Conservation (phyloP, 139 green algal genomes). For the Pycnococcus provasolii region DNA sequence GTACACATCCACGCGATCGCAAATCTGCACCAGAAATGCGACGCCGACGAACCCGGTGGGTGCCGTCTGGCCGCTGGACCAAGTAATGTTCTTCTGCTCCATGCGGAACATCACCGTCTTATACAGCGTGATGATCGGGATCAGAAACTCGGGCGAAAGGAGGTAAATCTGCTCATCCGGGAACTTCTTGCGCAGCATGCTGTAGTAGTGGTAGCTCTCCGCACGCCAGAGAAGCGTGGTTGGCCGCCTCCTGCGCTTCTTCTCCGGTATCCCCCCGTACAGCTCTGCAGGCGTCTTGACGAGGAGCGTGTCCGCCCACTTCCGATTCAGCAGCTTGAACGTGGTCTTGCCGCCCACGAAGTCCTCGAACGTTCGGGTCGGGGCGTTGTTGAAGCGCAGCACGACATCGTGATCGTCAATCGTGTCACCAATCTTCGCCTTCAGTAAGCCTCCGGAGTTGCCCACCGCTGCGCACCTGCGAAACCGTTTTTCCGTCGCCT, state of each 20-base stretch:
- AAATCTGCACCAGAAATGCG: slow-evolving; percentile 24
- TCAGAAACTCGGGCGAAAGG: slow-evolving; percentile 24
- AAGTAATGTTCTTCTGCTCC: slow-evolving; percentile 14
- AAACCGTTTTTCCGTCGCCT: background rate
- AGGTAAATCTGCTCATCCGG: slow-evolving; percentile 12
- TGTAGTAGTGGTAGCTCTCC: slow-evolving; percentile 30
- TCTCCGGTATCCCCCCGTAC: slow-evolving; percentile 1
- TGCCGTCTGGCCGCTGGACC: slow-evolving; percentile 9
- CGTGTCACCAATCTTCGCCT: background rate
- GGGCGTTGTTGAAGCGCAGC: slow-evolving; percentile 16
- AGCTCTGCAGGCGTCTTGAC: background rate
- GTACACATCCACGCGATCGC: slow-evolving; percentile 25
- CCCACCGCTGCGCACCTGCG: slow-evolving; percentile 14
- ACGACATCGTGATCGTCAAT: slow-evolving; percentile 20
- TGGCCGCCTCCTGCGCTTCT: background rate
- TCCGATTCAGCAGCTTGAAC: slow-evolving; percentile 9
- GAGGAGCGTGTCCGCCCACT: slow-evolving; percentile 9
- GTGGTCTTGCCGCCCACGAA: background rate
- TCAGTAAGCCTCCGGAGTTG: slow-evolving; percentile 6
- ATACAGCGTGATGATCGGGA: slow-evolving; percentile 22
- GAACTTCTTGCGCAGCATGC: slow-evolving; percentile 14
- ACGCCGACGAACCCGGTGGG: slow-evolving; percentile 27
- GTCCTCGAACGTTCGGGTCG: no score
- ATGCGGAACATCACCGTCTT: slow-evolving; percentile 25
- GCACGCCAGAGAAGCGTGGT: slow-evolving; percentile 25